Percentiles rank a stretch among this genome's conserved stretches.
These are phyloP conservation scores for Friedmanniomyces endolithicus DNA, from an alignment of 495 filamentous ascomycete genomes.

Conservation along the genomic window DNA sequence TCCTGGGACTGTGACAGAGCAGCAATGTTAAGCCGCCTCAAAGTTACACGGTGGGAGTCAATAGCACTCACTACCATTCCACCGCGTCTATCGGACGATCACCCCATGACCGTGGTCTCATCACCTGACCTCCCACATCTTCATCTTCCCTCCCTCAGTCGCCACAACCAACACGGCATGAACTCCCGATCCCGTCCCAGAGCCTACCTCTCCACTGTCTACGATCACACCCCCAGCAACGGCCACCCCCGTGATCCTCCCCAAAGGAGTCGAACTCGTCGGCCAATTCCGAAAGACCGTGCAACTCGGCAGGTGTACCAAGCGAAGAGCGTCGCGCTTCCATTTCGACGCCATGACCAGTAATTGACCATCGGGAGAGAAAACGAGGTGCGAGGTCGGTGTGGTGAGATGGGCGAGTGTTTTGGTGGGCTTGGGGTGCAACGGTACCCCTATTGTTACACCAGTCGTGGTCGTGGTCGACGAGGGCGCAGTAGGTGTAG, in stretches of 20 bases:
- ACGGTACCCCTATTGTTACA: slow-evolving; percentile 5
- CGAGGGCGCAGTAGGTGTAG: too few species aligned
- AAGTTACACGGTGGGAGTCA: too few species aligned
- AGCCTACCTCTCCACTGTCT: neutral
- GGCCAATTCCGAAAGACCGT: slow-evolving; percentile 97
- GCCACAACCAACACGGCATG: slow-evolving; percentile 67
- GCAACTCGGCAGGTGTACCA: slow-evolving; percentile 84
- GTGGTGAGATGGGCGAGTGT: slow-evolving; percentile 78
- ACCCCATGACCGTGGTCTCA: too few species aligned
- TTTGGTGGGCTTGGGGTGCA: slow-evolving; percentile 58
- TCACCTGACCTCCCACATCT: slow-evolving; percentile 65
- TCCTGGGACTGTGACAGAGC: too few species aligned
- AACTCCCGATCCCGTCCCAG: slow-evolving; percentile 34
- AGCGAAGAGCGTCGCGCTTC: slow-evolving; percentile 75
- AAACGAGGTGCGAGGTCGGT: slow-evolving; percentile 59
- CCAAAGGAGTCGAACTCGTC: slow-evolving; percentile 76
- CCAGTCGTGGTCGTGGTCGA: too few species aligned
- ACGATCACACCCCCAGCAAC: slow-evolving; percentile 34
- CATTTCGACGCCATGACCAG: slow-evolving; percentile 69
- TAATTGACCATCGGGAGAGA: slow-evolving; percentile 80
- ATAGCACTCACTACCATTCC: too few species aligned
- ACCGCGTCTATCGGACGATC: too few species aligned
- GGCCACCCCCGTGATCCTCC: slow-evolving; percentile 67
- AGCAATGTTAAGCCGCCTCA: too few species aligned
- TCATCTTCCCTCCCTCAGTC: slow-evolving; percentile 74